phyloP scores from a whole-genome alignment of 257 asterid species.

The Coffea canephora region DNA sequence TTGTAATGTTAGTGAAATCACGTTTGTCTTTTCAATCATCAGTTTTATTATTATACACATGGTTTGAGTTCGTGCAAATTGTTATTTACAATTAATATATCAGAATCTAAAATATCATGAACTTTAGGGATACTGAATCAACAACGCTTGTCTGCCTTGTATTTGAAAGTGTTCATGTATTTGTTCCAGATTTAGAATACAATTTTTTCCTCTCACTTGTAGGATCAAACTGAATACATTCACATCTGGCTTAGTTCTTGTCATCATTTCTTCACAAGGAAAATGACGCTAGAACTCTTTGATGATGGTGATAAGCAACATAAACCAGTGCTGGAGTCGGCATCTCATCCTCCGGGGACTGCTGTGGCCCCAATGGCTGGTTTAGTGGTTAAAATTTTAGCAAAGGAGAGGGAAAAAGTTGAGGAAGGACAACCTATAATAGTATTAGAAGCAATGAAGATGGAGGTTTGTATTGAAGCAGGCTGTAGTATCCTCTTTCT shows the following conservation, averaged over 20 bases:
- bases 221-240: conserved; percentile 83
- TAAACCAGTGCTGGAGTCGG: conserved; percentile 41
- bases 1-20: not conserved
- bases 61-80: not conserved
- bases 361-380: conserved; percentile 96
- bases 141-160: not conserved
- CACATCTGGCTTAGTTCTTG: conserved; percentile 74
- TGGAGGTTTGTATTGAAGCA: conserved; percentile 68
- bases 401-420: conserved; percentile 63
- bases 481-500: conserved; percentile 12
- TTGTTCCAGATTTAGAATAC: not conserved
- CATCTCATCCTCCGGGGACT: conserved; percentile 80
- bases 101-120: not conserved
- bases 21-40: not conserved
- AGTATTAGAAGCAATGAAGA: conserved; percentile 97
- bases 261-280: conserved; percentile 73
- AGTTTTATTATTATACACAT: not conserved
- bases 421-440: conserved; percentile 75
- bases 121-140: not conserved
- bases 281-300: conserved; percentile 44
- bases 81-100: not conserved
- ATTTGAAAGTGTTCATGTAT: not conserved
- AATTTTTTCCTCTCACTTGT: conserved; percentile 15
- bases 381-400: conserved; percentile 79
- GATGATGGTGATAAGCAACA: conserved; percentile 51